Percentiles rank a stretch among this genome's conserved stretches.
phyloP scores from a whole-genome alignment of 371 early-diverging fungal genomes.

The Circinella minor region DNA sequence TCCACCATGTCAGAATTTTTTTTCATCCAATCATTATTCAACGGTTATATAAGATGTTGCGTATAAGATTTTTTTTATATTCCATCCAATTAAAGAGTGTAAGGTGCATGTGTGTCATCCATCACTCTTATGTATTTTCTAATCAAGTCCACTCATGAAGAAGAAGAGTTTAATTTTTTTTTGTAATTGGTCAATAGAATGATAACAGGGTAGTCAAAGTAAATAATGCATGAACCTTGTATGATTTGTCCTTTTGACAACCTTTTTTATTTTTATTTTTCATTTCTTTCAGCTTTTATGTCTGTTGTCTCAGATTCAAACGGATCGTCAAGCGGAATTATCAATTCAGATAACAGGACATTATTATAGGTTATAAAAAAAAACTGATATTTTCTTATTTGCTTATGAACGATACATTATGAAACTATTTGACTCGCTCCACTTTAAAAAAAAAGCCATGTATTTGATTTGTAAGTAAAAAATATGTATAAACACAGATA shows the following conservation, averaged over 20 bases:
- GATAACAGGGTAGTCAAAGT: not conserved
- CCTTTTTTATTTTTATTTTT: not conserved
- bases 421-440: too few species aligned
- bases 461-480: not conserved
- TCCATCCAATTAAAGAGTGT: not conserved
- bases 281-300: too few species aligned
- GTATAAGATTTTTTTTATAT: not conserved
- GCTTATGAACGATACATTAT: not conserved
- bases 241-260: too few species aligned
- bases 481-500: not conserved
- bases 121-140: too few species aligned
- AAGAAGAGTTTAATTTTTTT: too few species aligned
- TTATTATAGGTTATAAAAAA: not conserved
- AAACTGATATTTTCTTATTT: not conserved
- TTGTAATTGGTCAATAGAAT: not conserved
- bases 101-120: too few species aligned
- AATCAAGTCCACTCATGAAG: too few species aligned
- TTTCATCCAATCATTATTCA: conserved; percentile 4
- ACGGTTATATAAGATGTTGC: not conserved
- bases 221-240: not conserved
- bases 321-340: not conserved
- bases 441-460: too few species aligned
- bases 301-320: not conserved
- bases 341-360: too few species aligned
- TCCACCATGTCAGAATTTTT: conserved; percentile 4